Percentiles rank a stretch among this genome's conserved stretches.
Evolutionary conservation across 345 rosid genomes (phyloP).

Genomic region (Noccaea caerulescens): DNA sequence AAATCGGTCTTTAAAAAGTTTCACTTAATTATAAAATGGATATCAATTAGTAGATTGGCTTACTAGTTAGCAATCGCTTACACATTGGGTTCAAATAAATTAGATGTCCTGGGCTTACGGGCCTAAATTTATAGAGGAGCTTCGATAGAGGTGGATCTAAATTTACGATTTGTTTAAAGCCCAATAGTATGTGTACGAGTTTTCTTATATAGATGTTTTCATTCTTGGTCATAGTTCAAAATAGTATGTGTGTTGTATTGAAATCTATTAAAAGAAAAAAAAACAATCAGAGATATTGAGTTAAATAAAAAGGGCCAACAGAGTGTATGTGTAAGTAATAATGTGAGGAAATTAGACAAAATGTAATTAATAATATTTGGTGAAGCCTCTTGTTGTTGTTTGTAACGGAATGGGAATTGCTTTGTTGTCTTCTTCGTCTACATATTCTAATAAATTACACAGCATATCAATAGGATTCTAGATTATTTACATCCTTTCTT

Average conservation of each 20-base stretch:
- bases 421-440: conserved; percentile 29
- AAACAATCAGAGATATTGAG: background rate
- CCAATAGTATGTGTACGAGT: background rate
- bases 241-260: background rate
- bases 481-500: background rate
- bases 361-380: conserved; percentile 23
- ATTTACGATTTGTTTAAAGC: background rate
- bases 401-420: conserved; percentile 29
- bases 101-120: background rate
- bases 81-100: background rate
- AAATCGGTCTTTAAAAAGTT: background rate
- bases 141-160: background rate
- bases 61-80: too few relatives aligned
- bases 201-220: too few relatives aligned
- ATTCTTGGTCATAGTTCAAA: background rate
- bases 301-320: background rate
- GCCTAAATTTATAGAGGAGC: background rate
- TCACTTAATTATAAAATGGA: background rate
- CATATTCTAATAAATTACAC: background rate
- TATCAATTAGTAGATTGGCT: too few relatives aligned
- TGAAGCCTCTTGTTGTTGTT: conserved; percentile 27
- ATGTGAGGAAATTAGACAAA: background rate
- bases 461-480: background rate
- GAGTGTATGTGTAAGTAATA: background rate
- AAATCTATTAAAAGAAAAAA: background rate